Evolutionary conservation across 352 stramenopile genomes (phyloP).

Genomic region (Phytophthora pluvialis): DNA sequence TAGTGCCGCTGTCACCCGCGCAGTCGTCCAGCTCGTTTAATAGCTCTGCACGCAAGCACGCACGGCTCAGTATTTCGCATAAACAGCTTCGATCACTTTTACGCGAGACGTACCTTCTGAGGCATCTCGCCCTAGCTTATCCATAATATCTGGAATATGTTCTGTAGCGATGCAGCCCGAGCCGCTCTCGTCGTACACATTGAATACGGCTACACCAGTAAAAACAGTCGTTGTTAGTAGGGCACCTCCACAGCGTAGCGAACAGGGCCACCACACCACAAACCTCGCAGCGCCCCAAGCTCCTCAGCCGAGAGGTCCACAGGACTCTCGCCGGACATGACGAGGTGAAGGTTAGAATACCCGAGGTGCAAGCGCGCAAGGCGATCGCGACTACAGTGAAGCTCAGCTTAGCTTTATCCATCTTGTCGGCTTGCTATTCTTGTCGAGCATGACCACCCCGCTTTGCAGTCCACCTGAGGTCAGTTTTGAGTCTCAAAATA

Average conservation of each 20-base stretch:
- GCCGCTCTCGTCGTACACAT: conserved; percentile 74
- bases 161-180: conserved; percentile 66
- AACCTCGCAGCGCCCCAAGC: conserved; percentile 71
- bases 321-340: conserved; percentile 33
- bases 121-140: conserved; percentile 73
- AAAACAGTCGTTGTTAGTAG: conserved; percentile 12
- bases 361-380: conserved; percentile 3
- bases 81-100: not conserved
- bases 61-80: not conserved
- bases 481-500: conserved; percentile 36
- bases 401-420: conserved; percentile 2
- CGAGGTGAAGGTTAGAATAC: conserved; percentile 21
- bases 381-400: not conserved
- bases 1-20: conserved; percentile 51
- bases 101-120: conserved; percentile 56
- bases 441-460: conserved; percentile 10
- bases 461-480: not conserved
- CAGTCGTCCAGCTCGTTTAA: conserved; percentile 76
- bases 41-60: conserved; percentile 43
- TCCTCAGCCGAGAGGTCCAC: conserved; percentile 76
- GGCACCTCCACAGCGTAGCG: not conserved
- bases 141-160: conserved; percentile 75
- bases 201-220: conserved; percentile 64
- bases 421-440: conserved; percentile 33
- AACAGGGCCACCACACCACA: not conserved